Evolutionary conservation across 1,139 yeast species (phyloP).

Genomic region (Candida buenavistaensis): DNA sequence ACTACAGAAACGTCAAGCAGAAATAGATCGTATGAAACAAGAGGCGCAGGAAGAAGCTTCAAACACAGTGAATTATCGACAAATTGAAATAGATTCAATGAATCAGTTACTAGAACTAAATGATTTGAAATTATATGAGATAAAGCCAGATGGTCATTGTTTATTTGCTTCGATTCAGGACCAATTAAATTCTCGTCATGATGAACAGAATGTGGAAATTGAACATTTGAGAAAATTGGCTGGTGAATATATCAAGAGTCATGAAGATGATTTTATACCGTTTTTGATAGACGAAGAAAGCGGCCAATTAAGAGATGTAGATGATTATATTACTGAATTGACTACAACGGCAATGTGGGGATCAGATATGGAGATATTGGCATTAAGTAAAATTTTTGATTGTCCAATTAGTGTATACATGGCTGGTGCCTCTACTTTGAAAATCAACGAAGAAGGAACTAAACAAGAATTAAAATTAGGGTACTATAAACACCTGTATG

Average conservation of each 20-base stretch:
- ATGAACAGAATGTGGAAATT: constrained; percentile 28
- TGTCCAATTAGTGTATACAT: constrained; percentile 75
- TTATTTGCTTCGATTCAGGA: constrained; percentile 83
- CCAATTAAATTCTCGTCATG: constrained; percentile 61
- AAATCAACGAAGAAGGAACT: constrained; percentile 53
- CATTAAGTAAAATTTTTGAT: constrained; percentile 65
- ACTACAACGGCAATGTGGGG: constrained; percentile 91
- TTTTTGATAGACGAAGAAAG: constrained; percentile 79
- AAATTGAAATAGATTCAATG: constrained; percentile 69
- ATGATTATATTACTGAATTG: constrained; percentile 67
- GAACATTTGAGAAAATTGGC: constrained; percentile 63
- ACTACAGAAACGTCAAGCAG: constrained; percentile 73
- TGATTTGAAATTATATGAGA: constrained; percentile 57
- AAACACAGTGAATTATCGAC: constrained; percentile 62
- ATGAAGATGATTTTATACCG: constrained; percentile 75
- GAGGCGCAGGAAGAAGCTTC: constrained; percentile 76
- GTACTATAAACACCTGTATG: constrained; percentile 81
- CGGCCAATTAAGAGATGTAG: constrained; percentile 59
- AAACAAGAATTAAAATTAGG: constrained; percentile 65
- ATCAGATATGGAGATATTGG: constrained; percentile 87
- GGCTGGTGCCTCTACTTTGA: constrained; percentile 68
- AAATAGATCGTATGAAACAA: constrained; percentile 57
- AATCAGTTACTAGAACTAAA: constrained; percentile 48
- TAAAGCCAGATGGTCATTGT: constrained; percentile 93
- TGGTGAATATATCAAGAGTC: constrained; percentile 59